Percentiles rank a stretch among this genome's conserved stretches.
phyloP scores from a whole-genome alignment of 176 grass and related monocot species.

The Triticum dicoccoides region DNA sequence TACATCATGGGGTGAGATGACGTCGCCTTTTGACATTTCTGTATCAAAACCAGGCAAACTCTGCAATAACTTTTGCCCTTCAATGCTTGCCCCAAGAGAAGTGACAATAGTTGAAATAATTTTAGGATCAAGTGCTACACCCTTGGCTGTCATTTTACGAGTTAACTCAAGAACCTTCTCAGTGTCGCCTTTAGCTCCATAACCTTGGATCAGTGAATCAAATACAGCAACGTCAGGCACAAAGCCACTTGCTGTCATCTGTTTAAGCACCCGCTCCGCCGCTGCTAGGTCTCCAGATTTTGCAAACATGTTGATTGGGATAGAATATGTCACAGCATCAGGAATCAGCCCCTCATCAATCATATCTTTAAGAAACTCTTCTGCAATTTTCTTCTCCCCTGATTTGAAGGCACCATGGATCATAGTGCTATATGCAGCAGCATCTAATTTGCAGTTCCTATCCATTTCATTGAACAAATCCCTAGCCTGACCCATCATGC shows the following conservation, averaged over 20 bases:
- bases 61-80: conserved; percentile 28
- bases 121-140: conserved; percentile 51
- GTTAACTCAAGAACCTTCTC: conserved; percentile 41
- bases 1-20: not conserved
- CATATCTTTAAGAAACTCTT: conserved; percentile 54
- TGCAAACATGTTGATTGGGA: conserved; percentile 45
- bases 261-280: conserved; percentile 49
- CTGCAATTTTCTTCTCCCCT: conserved; percentile 40
- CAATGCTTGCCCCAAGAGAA: conserved; percentile 32
- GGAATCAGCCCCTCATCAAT: conserved; percentile 39
- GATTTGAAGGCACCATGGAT: conserved; percentile 51
- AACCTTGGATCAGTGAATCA: conserved; percentile 57
- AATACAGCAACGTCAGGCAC: conserved; percentile 45
- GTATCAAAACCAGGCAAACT: conserved; percentile 20
- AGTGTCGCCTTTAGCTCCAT: conserved; percentile 25
- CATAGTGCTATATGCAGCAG: conserved; percentile 49
- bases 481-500: conserved; percentile 44
- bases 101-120: conserved; percentile 34
- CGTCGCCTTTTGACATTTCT: not conserved
- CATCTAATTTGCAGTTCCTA: conserved; percentile 33
- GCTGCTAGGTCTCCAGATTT: conserved; percentile 44
- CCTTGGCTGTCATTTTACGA: conserved; percentile 42
- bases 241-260: conserved; percentile 62
- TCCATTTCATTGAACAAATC: conserved; percentile 60
- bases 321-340: conserved; percentile 58